phyloP scores from a whole-genome alignment of 2,329 filamentous ascomycete genomes.

The Ciborinia camelliae region DNA sequence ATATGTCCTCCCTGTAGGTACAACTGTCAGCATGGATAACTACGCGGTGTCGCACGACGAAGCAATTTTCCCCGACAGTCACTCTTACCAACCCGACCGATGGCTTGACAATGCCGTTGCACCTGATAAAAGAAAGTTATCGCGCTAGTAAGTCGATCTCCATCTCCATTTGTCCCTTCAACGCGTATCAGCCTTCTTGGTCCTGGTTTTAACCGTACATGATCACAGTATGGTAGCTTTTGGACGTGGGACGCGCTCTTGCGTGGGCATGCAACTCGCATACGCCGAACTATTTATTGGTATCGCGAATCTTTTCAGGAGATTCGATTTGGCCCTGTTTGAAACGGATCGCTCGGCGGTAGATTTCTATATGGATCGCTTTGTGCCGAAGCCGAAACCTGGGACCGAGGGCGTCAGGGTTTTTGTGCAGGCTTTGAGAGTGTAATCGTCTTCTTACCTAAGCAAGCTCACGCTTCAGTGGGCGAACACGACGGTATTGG shows the following conservation, averaged over 20 bases:
- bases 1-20: not conserved
- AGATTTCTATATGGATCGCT: not conserved
- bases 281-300: constrained; percentile 5
- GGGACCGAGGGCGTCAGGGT: constrained; percentile 9
- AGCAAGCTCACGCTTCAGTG: too few species aligned
- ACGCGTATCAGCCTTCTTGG: not conserved
- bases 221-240: not conserved
- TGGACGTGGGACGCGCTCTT: not conserved
- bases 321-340: not conserved
- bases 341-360: not conserved
- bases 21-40: not conserved
- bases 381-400: not conserved
- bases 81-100: not conserved
- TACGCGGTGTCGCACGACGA: not conserved
- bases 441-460: too few species aligned
- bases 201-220: not conserved
- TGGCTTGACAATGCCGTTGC: not conserved
- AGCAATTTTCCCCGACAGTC: not conserved
- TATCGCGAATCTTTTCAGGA: constrained; percentile 1
- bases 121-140: not conserved
- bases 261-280: constrained; percentile 8
- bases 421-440: too few species aligned
- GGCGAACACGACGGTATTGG: too few species aligned
- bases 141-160: not conserved
- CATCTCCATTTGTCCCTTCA: not conserved